phyloP scores from a whole-genome alignment of 805 yeast genomes.

The Myxozyma geophila region DNA sequence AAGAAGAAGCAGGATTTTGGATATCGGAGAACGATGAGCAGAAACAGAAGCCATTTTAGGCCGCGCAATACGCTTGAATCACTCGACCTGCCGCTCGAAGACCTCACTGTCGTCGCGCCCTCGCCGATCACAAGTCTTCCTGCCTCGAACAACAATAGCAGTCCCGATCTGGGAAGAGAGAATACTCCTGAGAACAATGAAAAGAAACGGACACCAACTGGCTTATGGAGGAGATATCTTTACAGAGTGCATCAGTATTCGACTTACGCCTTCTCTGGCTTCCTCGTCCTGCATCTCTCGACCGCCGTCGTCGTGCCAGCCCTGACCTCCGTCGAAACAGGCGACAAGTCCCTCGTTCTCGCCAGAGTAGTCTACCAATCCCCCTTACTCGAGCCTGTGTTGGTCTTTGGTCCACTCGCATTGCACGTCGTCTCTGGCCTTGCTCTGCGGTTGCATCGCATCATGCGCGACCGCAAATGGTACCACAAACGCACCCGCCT shows the following conservation, averaged over 20 bases:
- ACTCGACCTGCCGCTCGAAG: too few species aligned
- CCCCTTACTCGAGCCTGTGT: conserved; percentile 53
- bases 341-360: conserved; percentile 59
- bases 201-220: neutral
- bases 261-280: conserved; percentile 60
- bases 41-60: too few species aligned
- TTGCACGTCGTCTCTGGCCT: conserved; percentile 61
- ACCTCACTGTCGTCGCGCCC: neutral
- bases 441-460: conserved; percentile 44
- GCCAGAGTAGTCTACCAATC: conserved; percentile 66
- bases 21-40: too few species aligned
- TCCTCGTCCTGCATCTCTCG: conserved; percentile 61
- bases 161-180: neutral
- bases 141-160: neutral
- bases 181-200: neutral
- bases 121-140: too few species aligned
- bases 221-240: conserved; percentile 26
- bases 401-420: conserved; percentile 54
- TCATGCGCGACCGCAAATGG: conserved; percentile 38
- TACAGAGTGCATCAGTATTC: conserved; percentile 59
- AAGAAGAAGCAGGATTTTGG: too few species aligned
- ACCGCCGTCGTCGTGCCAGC: conserved; percentile 62
- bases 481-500: conserved; percentile 40
- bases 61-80: too few species aligned
- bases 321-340: conserved; percentile 48